Conservation (phyloP, 2,329 filamentous ascomycete genomes). For the Tolypocladium pustulatum region DNA sequence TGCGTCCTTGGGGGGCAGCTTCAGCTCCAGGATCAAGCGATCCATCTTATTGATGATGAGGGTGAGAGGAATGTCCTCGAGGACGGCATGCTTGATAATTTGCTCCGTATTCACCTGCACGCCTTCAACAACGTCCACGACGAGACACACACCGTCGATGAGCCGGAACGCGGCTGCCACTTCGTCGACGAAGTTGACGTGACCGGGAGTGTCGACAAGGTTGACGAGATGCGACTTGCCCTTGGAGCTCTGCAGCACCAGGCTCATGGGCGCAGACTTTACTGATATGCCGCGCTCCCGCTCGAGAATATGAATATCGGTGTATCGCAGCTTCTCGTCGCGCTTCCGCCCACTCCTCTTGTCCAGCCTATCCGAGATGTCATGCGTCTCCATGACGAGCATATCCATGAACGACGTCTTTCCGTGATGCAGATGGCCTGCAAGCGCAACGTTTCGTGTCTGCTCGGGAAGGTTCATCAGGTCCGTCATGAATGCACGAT, state of each 20-base stretch:
- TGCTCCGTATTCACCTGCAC: constrained; percentile 97
- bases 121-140: constrained; percentile 96
- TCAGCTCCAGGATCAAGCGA: constrained; percentile 83
- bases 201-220: constrained; percentile 89
- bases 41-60: constrained; percentile 97
- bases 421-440: constrained; percentile 90
- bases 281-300: constrained; percentile 83
- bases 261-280: constrained; percentile 88
- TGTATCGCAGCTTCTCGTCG: constrained; percentile 90
- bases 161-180: constrained; percentile 80
- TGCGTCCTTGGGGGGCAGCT: constrained; percentile 85
- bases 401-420: constrained; percentile 99
- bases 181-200: constrained; percentile 98
- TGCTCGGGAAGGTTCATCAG: constrained; percentile 94
- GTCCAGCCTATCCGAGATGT: constrained; percentile 68
- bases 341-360: constrained; percentile 69
- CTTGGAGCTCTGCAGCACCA: constrained; percentile 78
- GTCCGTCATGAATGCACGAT: constrained; percentile 87
- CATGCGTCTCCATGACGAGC: constrained; percentile 91
- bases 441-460: constrained; percentile 83
- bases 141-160: constrained; percentile 82
- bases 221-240: constrained; percentile 95
- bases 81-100: constrained; percentile 88
- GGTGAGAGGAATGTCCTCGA: constrained; percentile 81
- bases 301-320: constrained; percentile 83